Base-by-base conservation (phyloP, 2,329 filamentous ascomycete species). In the Penicillium sp. region DNA sequence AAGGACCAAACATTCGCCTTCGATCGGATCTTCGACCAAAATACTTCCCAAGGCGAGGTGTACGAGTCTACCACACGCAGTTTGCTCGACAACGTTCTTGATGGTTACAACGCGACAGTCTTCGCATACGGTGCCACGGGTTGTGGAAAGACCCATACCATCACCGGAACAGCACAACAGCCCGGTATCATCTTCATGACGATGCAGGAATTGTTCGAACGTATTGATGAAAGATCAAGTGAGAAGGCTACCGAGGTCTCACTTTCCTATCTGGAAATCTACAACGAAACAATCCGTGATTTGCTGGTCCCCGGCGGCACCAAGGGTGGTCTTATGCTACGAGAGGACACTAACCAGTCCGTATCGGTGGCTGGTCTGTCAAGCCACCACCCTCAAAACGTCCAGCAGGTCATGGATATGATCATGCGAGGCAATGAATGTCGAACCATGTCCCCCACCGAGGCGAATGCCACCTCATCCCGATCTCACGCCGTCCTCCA, bases 1-100 rank as follows among this genome's bases (percentile, higher is more conserved):
- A 98, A 98, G 64, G 94, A 98, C 64, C 90, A 96, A 66, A 93
- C 93, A 3, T 98, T 98, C 57, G 90, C 85, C 36, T 98, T 98
- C 70, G 93, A 98, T 68, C 79, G 87, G 41, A 87, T 98, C 49
- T 97, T 98, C 67, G 93, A 98, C 75, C 90, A 97, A 44, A 95
- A 91, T 62, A 87, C 87, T 13, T 83, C 84, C 5, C 93, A 98
- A 60, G 84, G 80, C 43, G 93, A 98, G 60, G 87, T 98, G 1
- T 98, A 97, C 73, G 93, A 97, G 65, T 79, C 87, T 10, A 97
- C 93, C 0, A 95, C 91, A 2, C 86, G 84, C 65, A 80, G 74
- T 40, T 78, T 98, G n/a, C 79, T 98, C 46, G 91, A 97, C 64
- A 96, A 85, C 62, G 90, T 98, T 11, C 76, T 98, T 43, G 90